These are phyloP conservation scores for Ilex aquifolium DNA, from an alignment of 257 asterid species.

Conservation along the genomic window DNA sequence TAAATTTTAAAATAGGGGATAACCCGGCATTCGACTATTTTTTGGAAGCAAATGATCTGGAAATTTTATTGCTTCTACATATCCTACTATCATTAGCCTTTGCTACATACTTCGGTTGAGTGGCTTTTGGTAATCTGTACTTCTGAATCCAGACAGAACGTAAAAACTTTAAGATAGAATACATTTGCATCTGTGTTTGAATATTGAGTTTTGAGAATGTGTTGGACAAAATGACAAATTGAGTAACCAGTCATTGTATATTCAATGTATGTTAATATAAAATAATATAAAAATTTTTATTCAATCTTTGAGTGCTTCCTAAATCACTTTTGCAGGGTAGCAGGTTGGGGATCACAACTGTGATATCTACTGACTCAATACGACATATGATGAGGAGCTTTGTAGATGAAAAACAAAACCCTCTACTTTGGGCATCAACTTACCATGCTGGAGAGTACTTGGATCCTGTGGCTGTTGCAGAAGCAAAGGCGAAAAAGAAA, in stretches of 20 bases:
- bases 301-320: neutral
- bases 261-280: no score
- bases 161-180: no score
- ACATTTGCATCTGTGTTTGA: no score
- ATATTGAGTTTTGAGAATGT: no score
- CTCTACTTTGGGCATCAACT: conserved; percentile 97
- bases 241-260: no score
- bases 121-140: no score
- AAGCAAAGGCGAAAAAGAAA: conserved; percentile 78
- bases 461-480: conserved; percentile 89
- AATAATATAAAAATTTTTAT: no score
- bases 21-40: neutral
- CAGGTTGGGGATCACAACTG: conserved; percentile 96
- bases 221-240: no score
- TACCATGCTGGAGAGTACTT: conserved; percentile 95
- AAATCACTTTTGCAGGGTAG: conserved; percentile 55
- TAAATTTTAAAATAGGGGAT: neutral
- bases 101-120: no score
- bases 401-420: conserved; percentile 83
- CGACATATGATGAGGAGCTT: conserved; percentile 99
- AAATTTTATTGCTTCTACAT: neutral
- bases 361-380: conserved; percentile 91
- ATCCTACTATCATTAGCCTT: neutral
- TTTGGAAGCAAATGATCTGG: neutral
- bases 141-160: no score